phyloP scores from a whole-genome alignment of 1,284 basidiomycete species.

The Trametes sp. region DNA sequence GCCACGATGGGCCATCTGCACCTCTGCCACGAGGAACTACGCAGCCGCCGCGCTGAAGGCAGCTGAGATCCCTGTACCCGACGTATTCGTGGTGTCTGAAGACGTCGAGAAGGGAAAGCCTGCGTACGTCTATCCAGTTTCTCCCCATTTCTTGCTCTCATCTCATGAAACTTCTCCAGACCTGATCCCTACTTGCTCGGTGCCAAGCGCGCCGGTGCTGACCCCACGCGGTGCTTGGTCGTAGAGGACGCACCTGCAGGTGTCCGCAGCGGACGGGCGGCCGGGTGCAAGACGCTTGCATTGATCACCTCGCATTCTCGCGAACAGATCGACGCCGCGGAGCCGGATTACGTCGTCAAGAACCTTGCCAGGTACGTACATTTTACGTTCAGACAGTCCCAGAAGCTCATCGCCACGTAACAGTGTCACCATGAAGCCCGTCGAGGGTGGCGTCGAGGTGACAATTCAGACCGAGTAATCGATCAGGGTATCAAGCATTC shows the following conservation, averaged over 20 bases:
- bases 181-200: conserved; percentile 88
- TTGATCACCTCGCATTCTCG: conserved; percentile 81
- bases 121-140: conserved; percentile 53
- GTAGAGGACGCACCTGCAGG: conserved; percentile 90
- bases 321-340: conserved; percentile 63
- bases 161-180: conserved; percentile 44
- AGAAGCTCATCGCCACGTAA: background rate
- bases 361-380: conserved; percentile 63
- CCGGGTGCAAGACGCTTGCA: conserved; percentile 82
- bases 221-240: conserved; percentile 76
- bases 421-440: conserved; percentile 55
- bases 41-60: conserved; percentile 60
- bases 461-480: conserved; percentile 45
- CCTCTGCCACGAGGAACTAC: conserved; percentile 69
- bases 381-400: background rate
- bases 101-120: conserved; percentile 86
- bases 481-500: background rate
- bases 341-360: conserved; percentile 68
- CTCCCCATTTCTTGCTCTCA: conserved; percentile 1
- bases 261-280: conserved; percentile 74
- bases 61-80: conserved; percentile 62
- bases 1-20: conserved; percentile 72
- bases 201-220: conserved; percentile 66
- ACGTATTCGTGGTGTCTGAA: conserved; percentile 80
- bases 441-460: conserved; percentile 53